phyloP scores from a whole-genome alignment of 1,284 basidiomycete genomes.

The Macrocystidia cucumis region DNA sequence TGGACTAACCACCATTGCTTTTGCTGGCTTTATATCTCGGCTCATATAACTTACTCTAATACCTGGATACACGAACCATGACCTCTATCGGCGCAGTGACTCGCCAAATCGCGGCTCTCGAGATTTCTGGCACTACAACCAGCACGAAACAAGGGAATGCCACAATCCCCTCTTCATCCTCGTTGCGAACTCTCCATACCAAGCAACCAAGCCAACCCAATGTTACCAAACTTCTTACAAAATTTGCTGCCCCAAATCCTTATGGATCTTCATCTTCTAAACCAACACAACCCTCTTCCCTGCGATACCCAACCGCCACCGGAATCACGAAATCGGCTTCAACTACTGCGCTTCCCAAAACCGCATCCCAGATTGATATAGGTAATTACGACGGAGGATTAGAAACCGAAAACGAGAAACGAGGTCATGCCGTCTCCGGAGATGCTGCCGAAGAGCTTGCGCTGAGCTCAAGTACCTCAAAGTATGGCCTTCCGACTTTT shows the following conservation, averaged over 20 bases:
- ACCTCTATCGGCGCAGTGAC: constrained; percentile 17
- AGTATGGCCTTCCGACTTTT: constrained; percentile 23
- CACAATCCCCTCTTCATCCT: constrained; percentile 9
- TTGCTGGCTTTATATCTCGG: too few relatives aligned
- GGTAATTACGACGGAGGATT: constrained; percentile 81
- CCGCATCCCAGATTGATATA: too few relatives aligned
- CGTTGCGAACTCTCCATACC: constrained; percentile 24
- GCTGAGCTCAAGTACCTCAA: constrained; percentile 62
- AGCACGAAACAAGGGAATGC: too few relatives aligned
- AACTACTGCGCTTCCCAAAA: too few relatives aligned
- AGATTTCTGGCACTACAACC: too few relatives aligned
- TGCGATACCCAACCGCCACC: constrained; percentile 19
- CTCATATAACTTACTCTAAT: too few relatives aligned
- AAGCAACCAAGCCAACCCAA: constrained; percentile 48
- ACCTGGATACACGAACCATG: too few relatives aligned
- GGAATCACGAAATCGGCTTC: constrained; percentile 5
- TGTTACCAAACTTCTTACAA: constrained; percentile 52
- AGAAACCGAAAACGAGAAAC: constrained; percentile 65
- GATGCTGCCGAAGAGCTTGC: constrained; percentile 68
- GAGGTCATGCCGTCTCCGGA: constrained; percentile 48
- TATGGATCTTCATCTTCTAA: constrained; percentile 20
- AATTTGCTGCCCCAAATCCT: constrained; percentile 48
- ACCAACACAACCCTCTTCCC: constrained; percentile 22
- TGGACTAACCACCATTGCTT: too few relatives aligned
- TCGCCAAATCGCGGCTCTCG: constrained; percentile 20